Percentiles rank a stretch among this genome's conserved stretches.
Evolutionary conservation across 1,139 yeast species (phyloP).

Genomic region (Pichia sp.): DNA sequence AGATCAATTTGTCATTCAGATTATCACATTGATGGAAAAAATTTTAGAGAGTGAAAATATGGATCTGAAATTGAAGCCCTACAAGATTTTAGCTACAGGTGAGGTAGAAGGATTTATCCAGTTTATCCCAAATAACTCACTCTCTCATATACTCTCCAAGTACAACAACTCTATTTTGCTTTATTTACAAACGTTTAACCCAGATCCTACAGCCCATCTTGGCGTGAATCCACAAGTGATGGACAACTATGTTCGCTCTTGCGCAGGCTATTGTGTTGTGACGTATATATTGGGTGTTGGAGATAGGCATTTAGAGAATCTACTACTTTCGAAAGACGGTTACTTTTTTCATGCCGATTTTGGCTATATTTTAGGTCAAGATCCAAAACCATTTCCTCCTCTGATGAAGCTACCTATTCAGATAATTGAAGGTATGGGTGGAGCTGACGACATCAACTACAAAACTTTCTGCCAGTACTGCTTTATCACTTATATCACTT

Average conservation of each 20-base stretch:
- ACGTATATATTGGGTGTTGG: conserved; percentile 95
- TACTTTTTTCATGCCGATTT: conserved; percentile 96
- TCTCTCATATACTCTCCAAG: conserved; percentile 72
- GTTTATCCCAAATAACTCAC: conserved; percentile 85
- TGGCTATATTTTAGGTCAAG: conserved; percentile 93
- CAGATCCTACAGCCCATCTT: conserved; percentile 53
- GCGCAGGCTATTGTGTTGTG: conserved; percentile 97
- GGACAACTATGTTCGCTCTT: conserved; percentile 92
- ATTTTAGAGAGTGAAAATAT: conserved; percentile 83
- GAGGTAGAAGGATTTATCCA: conserved; percentile 89
- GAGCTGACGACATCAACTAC: conserved; percentile 78
- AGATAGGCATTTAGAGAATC: conserved; percentile 90
- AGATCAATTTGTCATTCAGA: conserved; percentile 92
- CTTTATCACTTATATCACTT: conserved; percentile 86
- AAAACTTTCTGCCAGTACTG: conserved; percentile 86
- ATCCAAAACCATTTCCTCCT: conserved; percentile 98
- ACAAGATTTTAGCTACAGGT: conserved; percentile 85
- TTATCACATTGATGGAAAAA: conserved; percentile 87
- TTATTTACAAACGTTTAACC: conserved; percentile 63
- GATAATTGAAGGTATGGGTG: conserved; percentile 97
- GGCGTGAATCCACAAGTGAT: conserved; percentile 74
- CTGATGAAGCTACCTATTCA: conserved; percentile 96
- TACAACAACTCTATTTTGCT: conserved; percentile 72
- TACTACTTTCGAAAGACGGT: conserved; percentile 49
- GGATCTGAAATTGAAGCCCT: conserved; percentile 83